A percentile compares a stretch with the other conserved stretches of the same genome.
phyloP scores from a whole-genome alignment of 768 basidiomycete species.

The Pleurotus cornucopiae region DNA sequence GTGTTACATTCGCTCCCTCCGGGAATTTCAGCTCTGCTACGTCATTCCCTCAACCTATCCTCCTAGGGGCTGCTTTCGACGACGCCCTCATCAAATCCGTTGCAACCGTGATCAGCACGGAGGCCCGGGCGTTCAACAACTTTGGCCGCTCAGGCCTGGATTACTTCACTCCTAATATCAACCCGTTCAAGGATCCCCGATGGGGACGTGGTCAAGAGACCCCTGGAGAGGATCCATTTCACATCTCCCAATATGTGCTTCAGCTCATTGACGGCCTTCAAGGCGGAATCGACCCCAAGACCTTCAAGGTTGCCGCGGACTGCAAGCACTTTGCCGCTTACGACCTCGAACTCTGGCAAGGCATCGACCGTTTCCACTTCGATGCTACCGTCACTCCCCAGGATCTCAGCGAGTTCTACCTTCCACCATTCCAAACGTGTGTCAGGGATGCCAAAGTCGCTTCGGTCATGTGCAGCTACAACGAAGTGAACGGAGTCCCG shows the following conservation, averaged over 20 bases:
- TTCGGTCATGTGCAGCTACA: slow-evolving; percentile 61
- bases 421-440: slow-evolving; percentile 52
- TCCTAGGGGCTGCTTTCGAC: slow-evolving; percentile 53
- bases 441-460: slow-evolving; percentile 57
- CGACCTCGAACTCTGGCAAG: slow-evolving; percentile 55
- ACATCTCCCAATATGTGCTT: slow-evolving; percentile 49
- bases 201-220: slow-evolving; percentile 64
- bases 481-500: slow-evolving; percentile 56
- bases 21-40: slow-evolving; percentile 56
- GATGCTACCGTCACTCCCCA: slow-evolving; percentile 49
- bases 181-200: slow-evolving; percentile 58
- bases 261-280: slow-evolving; percentile 52
- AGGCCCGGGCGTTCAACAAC: slow-evolving; percentile 58
- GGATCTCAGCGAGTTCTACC: slow-evolving; percentile 53
- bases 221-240: slow-evolving; percentile 57
- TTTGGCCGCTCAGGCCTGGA: slow-evolving; percentile 47
- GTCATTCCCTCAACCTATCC: slow-evolving; percentile 55
- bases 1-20: slow-evolving; percentile 42
- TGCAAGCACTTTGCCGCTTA: slow-evolving; percentile 63
- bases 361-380: slow-evolving; percentile 43
- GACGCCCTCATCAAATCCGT: slow-evolving; percentile 45
- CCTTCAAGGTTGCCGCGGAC: slow-evolving; percentile 48
- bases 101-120: slow-evolving; percentile 51
- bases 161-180: slow-evolving; percentile 56
- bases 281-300: slow-evolving; percentile 48